Evolutionary conservation across 805 yeast genomes (phyloP), one percentile per base, ranked within the genome.

Genomic region (Cyberlindnera americana): DNA sequence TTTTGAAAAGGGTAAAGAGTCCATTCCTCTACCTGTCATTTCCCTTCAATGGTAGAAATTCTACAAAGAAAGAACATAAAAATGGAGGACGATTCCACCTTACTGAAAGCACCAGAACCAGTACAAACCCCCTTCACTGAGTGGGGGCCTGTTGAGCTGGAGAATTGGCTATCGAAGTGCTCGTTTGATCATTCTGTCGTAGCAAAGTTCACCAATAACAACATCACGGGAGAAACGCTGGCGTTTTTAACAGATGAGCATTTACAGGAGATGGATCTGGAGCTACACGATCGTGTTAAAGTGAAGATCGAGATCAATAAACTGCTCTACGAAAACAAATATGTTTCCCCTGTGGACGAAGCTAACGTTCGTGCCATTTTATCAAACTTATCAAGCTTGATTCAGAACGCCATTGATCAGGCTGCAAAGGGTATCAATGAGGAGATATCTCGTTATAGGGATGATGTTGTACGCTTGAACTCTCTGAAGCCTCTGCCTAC

Each of bases 211-310:
- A 62, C 69, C 19, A 70, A 67, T 3, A 75, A 86, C 60, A 79
- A 79, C 49, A 75, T 86, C 36, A 78, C 82, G 4, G 96, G 96
- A 2, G 75, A 83, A 22, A 70, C 84, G 4, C 64, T 91, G 37
- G 78, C 86, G 2, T 80, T 77, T 45, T 65, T 90, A 35, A 77
- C 78, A 23, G 75, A 84, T 11, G 77, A 73, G 8, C 93, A 88
- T 55, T 73, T 90, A 31, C 67, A 70, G 44, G 96, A 89, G 38
- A 64, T 91, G 54, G 95, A 90, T 3, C 70, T 84, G 1, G 40
- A 45, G 24, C 56, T 83, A 23, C 71, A 73, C 22, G 72, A 74
- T 15, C 69, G 96, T 19, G 66, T 90, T 4, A 57, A 60, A 28
- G 63, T 89, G 29, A 78, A 86, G 56, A 68, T 72, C 36, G 72